Conservation (phyloP, 441 rosid genomes). For the Capsella rubella region DNA sequence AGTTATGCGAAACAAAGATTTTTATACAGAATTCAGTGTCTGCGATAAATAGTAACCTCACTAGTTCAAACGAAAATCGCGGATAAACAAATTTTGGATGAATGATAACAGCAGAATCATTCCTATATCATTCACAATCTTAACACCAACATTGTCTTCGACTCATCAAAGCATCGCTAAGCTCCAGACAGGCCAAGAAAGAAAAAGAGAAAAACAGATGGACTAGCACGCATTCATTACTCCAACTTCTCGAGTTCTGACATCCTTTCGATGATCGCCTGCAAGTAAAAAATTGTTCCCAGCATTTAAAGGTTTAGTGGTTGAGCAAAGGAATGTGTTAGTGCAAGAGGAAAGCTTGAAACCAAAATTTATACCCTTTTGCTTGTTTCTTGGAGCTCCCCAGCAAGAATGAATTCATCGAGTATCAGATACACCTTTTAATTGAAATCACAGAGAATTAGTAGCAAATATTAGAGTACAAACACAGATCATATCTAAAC, state of each 20-base stretch:
- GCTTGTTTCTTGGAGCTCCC: slow-evolving; percentile 99
- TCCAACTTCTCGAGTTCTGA: slow-evolving; percentile 97
- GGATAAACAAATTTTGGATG: slow-evolving; percentile 3
- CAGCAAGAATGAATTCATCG: slow-evolving; percentile 98
- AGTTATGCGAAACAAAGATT: neutral
- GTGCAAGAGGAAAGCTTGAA: neutral
- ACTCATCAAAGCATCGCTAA: slow-evolving; percentile 17
- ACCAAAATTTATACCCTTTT: slow-evolving; percentile 59
- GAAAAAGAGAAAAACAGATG: neutral
- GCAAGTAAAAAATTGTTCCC: slow-evolving; percentile 28
- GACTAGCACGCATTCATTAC: slow-evolving; percentile 24
- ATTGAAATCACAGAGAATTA: neutral
- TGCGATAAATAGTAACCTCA: neutral
- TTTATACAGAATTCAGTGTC: slow-evolving; percentile 3
- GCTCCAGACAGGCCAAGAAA: neutral
- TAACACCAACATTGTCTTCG: slow-evolving; percentile 14
- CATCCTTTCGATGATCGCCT: slow-evolving; percentile 96
- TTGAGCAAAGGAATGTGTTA: neutral
- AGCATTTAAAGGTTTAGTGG: neutral
- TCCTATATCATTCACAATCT: neutral
- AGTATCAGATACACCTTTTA: slow-evolving; percentile 90
- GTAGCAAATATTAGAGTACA: neutral
- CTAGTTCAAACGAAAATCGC: slow-evolving; percentile 11
- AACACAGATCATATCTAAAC: neutral
- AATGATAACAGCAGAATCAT: neutral